A percentile compares a stretch with the other conserved stretches of the same genome.
phyloP scores from a whole-genome alignment of 179 eudicot genomes.

The Corrigiola litoralis region DNA sequence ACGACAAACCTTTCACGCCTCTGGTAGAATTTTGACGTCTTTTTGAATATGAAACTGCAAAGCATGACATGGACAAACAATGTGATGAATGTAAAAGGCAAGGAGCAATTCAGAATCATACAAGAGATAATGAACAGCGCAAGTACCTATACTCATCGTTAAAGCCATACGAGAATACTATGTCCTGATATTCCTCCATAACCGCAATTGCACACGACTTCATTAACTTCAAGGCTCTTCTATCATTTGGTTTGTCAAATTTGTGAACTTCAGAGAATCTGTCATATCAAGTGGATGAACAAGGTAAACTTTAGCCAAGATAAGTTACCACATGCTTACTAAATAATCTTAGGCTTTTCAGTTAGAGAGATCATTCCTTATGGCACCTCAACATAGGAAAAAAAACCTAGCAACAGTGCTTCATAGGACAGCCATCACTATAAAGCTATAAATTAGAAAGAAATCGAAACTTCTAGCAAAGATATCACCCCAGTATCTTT shows the following conservation, averaged over 20 bases:
- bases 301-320: neutral
- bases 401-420: no score
- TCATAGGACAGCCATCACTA: no score
- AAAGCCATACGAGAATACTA: constrained; percentile 72
- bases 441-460: no score
- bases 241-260: constrained; percentile 77
- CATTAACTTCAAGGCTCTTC: constrained; percentile 68
- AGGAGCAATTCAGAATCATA: constrained; percentile 1
- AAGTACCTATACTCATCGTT: constrained; percentile 75
- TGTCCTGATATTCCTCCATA: constrained; percentile 66
- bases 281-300: neutral
- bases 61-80: neutral
- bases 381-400: no score
- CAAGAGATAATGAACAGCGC: neutral
- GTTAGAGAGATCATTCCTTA: no score
- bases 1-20: constrained; percentile 75
- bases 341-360: neutral
- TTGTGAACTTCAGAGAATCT: constrained; percentile 68
- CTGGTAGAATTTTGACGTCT: constrained; percentile 57
- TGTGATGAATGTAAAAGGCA: neutral
- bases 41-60: constrained; percentile 77
- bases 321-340: neutral
- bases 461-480: no score
- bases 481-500: no score
- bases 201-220: constrained; percentile 64